Evolutionary conservation across 768 basidiomycete genomes (phyloP), one percentile per base, ranked within the genome.

Genomic region (Brasilioporus rufonigricans): DNA sequence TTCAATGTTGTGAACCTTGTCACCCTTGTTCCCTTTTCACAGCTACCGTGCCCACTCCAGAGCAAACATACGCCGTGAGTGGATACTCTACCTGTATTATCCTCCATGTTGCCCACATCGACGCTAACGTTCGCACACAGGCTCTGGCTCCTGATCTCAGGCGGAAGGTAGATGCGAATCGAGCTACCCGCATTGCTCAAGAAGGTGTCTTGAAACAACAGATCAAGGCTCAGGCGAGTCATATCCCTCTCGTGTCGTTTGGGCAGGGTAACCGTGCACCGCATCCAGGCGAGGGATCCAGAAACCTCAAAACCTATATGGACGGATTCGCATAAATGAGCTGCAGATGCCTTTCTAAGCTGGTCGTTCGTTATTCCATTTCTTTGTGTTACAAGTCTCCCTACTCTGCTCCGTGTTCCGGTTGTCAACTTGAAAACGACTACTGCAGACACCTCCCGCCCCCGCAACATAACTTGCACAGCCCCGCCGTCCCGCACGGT

Each of bases 141-240:
- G 73, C 76, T 65, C 76, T 88, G 76, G 77, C 86, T 21, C 86
- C 86, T 58, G 84, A 85, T 71, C 67, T 87, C 57, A 78, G 76
- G 60, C 77, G 80, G 44, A 81, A 80, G 61, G 86, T 87, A 18
- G 86, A 88, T 60, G 80, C 79, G 3, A 74, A 77, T 52, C 78
- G 82, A 33, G 77, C 77, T 16, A 71, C 78, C 9, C 77, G 86
- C 29, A 60, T 78, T 12, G 77, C 78, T 4, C 74, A 78, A 65
- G 86, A 86, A 72, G 74, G 74, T 45, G 79, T 78, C 53, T 75
- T 77, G 65, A 77, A 76, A 65, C 77, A 76, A 61, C 79, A 80
- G 62, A 72, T 76, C 7, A 73, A 77, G 53, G 77, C 76, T 5
- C 81, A 83, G 79, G 84, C 79, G 50, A 66, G 78, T 72, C 36